These are phyloP conservation scores for Pseudohalonectria lignicola DNA, from an alignment of 2,329 filamentous ascomycete genomes.

Conservation along the genomic window DNA sequence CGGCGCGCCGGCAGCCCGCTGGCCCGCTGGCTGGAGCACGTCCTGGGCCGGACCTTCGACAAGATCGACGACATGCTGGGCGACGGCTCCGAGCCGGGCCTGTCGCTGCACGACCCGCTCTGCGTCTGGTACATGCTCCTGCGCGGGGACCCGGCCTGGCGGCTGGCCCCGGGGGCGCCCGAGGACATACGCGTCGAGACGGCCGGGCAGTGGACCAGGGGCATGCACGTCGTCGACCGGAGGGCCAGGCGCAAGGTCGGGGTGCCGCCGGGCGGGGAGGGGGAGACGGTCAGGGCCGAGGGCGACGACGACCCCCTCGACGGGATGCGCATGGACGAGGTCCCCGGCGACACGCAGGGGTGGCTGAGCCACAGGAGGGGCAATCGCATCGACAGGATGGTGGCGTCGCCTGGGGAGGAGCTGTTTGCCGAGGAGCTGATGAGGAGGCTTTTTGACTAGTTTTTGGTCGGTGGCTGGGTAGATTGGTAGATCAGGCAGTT, in stretches of 20 bases:
- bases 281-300: conserved; percentile 6
- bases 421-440: conserved; percentile 57
- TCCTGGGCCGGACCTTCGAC: conserved; percentile 58
- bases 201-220: conserved; percentile 84
- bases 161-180: conserved; percentile 34
- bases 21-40: conserved; percentile 61
- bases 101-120: conserved; percentile 67
- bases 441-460: conserved; percentile 49
- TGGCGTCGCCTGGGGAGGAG: conserved; percentile 56
- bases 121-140: conserved; percentile 71
- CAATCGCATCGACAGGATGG: conserved; percentile 70
- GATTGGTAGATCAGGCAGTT: conserved; percentile 8
- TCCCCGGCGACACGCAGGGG: conserved; percentile 58
- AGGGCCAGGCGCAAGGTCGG: conserved; percentile 37
- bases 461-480: background rate
- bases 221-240: conserved; percentile 78
- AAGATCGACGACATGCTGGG: conserved; percentile 55
- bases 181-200: conserved; percentile 90
- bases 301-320: conserved; percentile 29
- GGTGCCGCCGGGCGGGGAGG: conserved; percentile 19
- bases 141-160: conserved; percentile 46
- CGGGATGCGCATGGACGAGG: conserved; percentile 37
- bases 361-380: conserved; percentile 69
- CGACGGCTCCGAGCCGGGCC: conserved; percentile 44
- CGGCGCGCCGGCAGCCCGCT: conserved; percentile 57